Evolutionary conservation across 2,329 filamentous ascomycete species (phyloP), one percentile per base, ranked within the genome.

Genomic region (Aureobasidium subglaciale): DNA sequence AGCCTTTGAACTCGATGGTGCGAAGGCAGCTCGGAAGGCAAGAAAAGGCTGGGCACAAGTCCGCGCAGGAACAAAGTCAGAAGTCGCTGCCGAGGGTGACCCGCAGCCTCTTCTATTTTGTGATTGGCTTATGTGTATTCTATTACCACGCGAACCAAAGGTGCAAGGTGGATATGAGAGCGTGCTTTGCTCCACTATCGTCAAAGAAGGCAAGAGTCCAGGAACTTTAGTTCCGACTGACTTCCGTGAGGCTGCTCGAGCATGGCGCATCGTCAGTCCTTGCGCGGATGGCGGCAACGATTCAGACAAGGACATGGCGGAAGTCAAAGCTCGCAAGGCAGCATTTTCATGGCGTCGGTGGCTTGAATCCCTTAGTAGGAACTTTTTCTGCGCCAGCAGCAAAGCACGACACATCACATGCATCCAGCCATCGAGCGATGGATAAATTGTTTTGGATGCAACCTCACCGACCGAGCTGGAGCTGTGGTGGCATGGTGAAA

Each of bases 341-440:
- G 16, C 13, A n/a, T n/a, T n/a, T 18, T 29, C 46, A 52, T 52
- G 48, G 48, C 48, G 48, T 52, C 48, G 48, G 48, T 52, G 48
- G 48, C 48, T 52, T 50, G 32, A 49, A 50, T 37, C 46, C 46
- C 38, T 20, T 13, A 5, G 22, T 18, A 20, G 32, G 16, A 40
- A 35, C 35, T 10, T 41, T 38, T 20, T 32, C 25, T 13, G 15
- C 18, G 30, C 32, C 24, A 29, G 18, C 16, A 40, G 37, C 40
- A 20, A 50, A 38, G 46, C 46, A 52, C 48, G 48, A 52, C 35
- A 52, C 48, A 52, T 52, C 35, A 41, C 25, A 52, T 52, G 25
- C 29, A 10, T 37, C 15, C 32, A 37, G 45, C 16, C 48, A 41
- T 52, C 48, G 35, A 41, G 48, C 35, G 35, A 52, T 41, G 35